phyloP scores from a whole-genome alignment of 768 basidiomycete genomes.

The Lactarius trivialis region DNA sequence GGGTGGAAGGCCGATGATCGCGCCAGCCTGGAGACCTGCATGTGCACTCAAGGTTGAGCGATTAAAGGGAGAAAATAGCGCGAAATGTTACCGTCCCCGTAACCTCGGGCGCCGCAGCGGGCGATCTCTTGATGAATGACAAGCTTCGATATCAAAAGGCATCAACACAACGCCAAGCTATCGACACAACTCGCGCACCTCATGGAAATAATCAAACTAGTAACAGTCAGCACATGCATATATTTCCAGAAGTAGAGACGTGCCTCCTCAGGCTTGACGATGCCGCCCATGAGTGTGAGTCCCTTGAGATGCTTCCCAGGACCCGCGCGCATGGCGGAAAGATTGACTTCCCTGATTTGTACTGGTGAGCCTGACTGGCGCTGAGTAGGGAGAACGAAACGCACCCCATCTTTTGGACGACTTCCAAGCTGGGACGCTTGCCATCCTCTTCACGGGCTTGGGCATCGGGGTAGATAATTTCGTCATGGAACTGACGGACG shows the following conservation, averaged over 20 bases:
- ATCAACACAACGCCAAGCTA: neutral
- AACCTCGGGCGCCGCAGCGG: slow-evolving; percentile 66
- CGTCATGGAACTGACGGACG: slow-evolving; percentile 62
- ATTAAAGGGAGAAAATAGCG: neutral
- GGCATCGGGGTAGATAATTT: slow-evolving; percentile 47
- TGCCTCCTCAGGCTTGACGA: slow-evolving; percentile 72
- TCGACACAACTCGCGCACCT: slow-evolving; percentile 32
- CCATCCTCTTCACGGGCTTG: slow-evolving; percentile 76
- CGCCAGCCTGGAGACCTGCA: slow-evolving; percentile 62
- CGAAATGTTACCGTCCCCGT: slow-evolving; percentile 53
- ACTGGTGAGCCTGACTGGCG: neutral
- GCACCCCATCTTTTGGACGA: slow-evolving; percentile 79
- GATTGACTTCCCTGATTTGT: slow-evolving; percentile 48
- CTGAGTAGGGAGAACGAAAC: slow-evolving; percentile 15
- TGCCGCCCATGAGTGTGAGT: slow-evolving; percentile 60
- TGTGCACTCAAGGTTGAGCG: neutral
- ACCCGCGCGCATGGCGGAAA: slow-evolving; percentile 90
- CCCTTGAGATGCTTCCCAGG: slow-evolving; percentile 87
- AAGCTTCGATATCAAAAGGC: slow-evolving; percentile 35
- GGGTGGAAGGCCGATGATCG: slow-evolving; percentile 79
- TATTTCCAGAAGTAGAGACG: slow-evolving; percentile 14
- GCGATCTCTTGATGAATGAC: slow-evolving; percentile 29
- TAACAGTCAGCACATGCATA: neutral
- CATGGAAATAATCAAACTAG: slow-evolving; percentile 84
- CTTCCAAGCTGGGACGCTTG: slow-evolving; percentile 73